phyloP scores from a whole-genome alignment of 805 yeast genomes.

The Sugiyamaella qingdaonensis region DNA sequence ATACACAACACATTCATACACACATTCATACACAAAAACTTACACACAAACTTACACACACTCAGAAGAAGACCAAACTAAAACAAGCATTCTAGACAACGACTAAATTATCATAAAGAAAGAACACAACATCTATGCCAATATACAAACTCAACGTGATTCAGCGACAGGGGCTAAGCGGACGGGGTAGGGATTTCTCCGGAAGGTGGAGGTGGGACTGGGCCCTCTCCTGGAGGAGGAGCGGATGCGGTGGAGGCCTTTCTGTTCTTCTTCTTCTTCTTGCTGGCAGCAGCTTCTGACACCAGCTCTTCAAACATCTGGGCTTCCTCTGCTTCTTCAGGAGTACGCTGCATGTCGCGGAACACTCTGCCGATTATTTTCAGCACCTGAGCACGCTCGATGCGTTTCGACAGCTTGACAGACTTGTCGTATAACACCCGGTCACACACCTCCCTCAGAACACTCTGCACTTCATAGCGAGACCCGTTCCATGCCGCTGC shows the following conservation, averaged over 20 bases:
- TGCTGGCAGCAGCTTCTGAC: conserved; percentile 71
- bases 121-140: no score
- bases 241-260: conserved; percentile 11
- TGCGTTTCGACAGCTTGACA: conserved; percentile 56
- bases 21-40: no score
- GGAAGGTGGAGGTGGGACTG: not conserved
- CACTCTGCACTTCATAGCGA: conserved; percentile 74
- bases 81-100: no score
- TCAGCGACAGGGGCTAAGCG: not conserved
- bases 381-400: conserved; percentile 76
- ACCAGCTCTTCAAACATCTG: conserved; percentile 84
- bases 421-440: conserved; percentile 65
- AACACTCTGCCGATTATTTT: conserved; percentile 68
- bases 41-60: no score
- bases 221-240: conserved; percentile 6
- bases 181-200: not conserved
- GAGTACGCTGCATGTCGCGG: conserved; percentile 61
- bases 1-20: no score
- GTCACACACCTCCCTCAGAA: conserved; percentile 79
- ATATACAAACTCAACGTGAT: no score
- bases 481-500: conserved; percentile 97
- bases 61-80: no score
- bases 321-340: conserved; percentile 91
- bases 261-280: conserved; percentile 47
- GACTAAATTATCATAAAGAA: no score